phyloP scores from a whole-genome alignment of 2,329 filamentous ascomycete species.

The Nothophaeocryptopus gaeumannii region DNA sequence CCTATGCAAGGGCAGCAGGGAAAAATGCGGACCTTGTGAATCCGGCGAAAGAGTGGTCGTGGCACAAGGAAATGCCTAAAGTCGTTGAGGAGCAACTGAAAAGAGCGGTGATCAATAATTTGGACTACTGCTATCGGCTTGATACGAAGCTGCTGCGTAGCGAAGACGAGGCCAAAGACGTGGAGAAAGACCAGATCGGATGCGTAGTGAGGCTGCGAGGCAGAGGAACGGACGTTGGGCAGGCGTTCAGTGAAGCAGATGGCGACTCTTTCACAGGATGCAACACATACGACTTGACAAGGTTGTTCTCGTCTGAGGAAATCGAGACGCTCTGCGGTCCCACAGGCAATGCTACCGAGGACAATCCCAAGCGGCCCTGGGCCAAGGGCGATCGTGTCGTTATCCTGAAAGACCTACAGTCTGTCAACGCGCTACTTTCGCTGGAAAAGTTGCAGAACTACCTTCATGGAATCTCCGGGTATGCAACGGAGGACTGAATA shows the following conservation, averaged over 20 bases:
- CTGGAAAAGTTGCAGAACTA: constrained; percentile 7
- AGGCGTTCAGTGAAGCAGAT: neutral
- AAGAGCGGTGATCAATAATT: constrained; percentile 45
- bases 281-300: constrained; percentile 3
- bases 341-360: neutral
- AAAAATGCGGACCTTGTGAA: neutral
- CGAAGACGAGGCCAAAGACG: neutral
- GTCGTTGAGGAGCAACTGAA: constrained; percentile 54
- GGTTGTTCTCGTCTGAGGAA: neutral
- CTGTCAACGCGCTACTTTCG: neutral
- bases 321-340: neutral
- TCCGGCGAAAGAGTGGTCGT: constrained; percentile 14
- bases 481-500: no score
- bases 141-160: neutral
- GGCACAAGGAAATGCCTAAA: constrained; percentile 54
- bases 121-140: constrained; percentile 39
- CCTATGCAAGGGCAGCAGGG: constrained; percentile 2
- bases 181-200: neutral
- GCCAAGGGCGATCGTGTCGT: neutral
- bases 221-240: neutral
- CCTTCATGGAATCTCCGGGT: neutral
- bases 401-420: neutral
- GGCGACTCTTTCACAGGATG: neutral
- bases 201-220: neutral
- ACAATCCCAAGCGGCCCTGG: neutral